Percentiles rank a stretch among this genome's conserved stretches.
phyloP scores from a whole-genome alignment of 2,329 filamentous ascomycete genomes.

The Septoria petroselini region DNA sequence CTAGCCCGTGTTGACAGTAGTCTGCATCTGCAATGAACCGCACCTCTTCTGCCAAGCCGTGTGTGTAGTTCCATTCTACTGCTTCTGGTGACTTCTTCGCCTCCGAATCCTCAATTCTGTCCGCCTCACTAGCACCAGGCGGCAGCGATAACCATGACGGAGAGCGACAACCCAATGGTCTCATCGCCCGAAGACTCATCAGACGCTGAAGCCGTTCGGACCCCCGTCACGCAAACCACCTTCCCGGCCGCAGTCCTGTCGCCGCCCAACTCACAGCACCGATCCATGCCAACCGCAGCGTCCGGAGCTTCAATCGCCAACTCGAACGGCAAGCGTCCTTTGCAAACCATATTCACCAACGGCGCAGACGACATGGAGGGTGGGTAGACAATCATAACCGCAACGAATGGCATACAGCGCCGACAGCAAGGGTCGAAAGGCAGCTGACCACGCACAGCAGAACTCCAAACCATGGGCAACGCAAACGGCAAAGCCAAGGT shows the following conservation, averaged over 20 bases:
- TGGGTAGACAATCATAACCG: no score
- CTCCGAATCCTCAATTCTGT: no score
- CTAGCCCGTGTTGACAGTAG: no score
- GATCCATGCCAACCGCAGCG: constrained; percentile 23
- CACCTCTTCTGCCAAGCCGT: no score
- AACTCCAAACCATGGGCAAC: constrained; percentile 26
- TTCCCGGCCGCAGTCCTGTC: constrained; percentile 46
- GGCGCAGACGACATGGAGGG: constrained; percentile 32
- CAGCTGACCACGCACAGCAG: constrained; percentile 11
- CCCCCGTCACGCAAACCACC: constrained; percentile 42
- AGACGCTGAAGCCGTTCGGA: constrained; percentile 37
- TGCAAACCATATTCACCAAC: constrained; percentile 37
- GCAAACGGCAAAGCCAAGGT: constrained; percentile 23
- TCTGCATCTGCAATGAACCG: no score
- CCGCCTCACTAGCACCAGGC: no score
- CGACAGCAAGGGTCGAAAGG: background rate
- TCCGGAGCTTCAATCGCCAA: constrained; percentile 32
- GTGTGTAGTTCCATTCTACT: no score
- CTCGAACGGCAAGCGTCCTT: constrained; percentile 40
- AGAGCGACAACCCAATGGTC: constrained; percentile 44
- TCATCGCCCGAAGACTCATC: constrained; percentile 34
- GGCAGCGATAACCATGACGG: no score
- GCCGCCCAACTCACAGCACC: constrained; percentile 53
- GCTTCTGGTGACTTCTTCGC: no score
- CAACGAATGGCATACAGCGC: no score